A percentile compares a stretch with the other conserved stretches of the same genome.
Conservation (phyloP, 1,284 basidiomycete species). For the Lentinula novae-zelandiae region DNA sequence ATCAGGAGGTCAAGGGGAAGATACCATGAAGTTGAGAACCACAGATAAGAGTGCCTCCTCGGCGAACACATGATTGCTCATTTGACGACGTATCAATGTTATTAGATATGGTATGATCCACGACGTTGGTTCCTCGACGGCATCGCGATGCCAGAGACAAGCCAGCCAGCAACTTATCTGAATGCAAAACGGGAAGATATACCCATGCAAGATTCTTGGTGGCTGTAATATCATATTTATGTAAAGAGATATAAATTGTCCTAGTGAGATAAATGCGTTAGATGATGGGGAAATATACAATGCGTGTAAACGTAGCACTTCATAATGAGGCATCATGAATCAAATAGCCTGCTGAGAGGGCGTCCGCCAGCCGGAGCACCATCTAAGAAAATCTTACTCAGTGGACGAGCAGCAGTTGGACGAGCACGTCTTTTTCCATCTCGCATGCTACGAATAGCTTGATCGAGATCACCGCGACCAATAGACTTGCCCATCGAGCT, state of each 20-base stretch:
- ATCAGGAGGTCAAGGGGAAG: background rate
- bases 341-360: conserved; percentile 29
- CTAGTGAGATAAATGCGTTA: background rate
- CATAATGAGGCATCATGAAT: background rate
- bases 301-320: background rate
- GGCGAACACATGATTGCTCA: background rate
- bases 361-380: conserved; percentile 42
- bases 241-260: too few relatives aligned
- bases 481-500: conserved; percentile 47
- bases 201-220: too few relatives aligned
- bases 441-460: conserved; percentile 78
- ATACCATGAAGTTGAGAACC: background rate
- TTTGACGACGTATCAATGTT: background rate
- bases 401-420: conserved; percentile 32
- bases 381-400: conserved; percentile 81
- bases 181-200: too few relatives aligned
- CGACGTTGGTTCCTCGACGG: background rate
- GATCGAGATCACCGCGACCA: conserved; percentile 75
- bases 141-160: too few relatives aligned
- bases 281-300: background rate
- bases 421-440: conserved; percentile 59
- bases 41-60: background rate
- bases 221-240: too few relatives aligned
- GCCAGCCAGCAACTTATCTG: too few relatives aligned
- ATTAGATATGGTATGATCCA: background rate